These are phyloP conservation scores for Mortierella sp. DNA, from an alignment of 371 early-diverging fungal genomes.

Conservation along the genomic window DNA sequence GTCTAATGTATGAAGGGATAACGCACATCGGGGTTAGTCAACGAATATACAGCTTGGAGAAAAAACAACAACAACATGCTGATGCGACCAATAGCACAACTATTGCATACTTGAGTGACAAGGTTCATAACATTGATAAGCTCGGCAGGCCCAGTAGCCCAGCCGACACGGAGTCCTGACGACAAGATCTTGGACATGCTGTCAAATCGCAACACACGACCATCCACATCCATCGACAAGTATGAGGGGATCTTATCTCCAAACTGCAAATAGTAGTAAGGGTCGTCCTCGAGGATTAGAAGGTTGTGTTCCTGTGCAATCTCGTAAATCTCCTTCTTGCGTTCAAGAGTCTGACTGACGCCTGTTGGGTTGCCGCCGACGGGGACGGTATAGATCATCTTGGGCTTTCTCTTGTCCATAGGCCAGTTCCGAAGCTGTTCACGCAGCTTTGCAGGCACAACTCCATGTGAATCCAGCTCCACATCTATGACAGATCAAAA, in stretches of 20 bases:
- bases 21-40: background rate
- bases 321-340: slow-evolving; percentile 74
- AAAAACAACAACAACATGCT: background rate
- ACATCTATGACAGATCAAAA: slow-evolving; percentile 48
- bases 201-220: slow-evolving; percentile 88
- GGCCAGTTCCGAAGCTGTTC: slow-evolving; percentile 67
- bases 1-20: slow-evolving; percentile 43
- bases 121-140: slow-evolving; percentile 80
- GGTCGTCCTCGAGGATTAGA: slow-evolving; percentile 85
- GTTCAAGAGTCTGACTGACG: slow-evolving; percentile 68
- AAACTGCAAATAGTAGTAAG: slow-evolving; percentile 83
- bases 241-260: slow-evolving; percentile 68
- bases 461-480: slow-evolving; percentile 68
- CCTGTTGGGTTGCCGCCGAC: slow-evolving; percentile 85
- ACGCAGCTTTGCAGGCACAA: slow-evolving; percentile 67
- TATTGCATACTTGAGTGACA: slow-evolving; percentile 67
- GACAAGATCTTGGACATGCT: slow-evolving; percentile 87
- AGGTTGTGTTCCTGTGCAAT: slow-evolving; percentile 72
- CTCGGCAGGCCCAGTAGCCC: slow-evolving; percentile 79
- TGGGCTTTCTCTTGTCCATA: slow-evolving; percentile 63
- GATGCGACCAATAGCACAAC: background rate
- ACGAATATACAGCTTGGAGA: background rate
- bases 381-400: slow-evolving; percentile 71
- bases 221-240: slow-evolving; percentile 84
- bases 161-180: slow-evolving; percentile 86